These are phyloP conservation scores for Colletotrichum tropicicola DNA, from an alignment of 2,329 filamentous ascomycete genomes.

Conservation along the genomic window DNA sequence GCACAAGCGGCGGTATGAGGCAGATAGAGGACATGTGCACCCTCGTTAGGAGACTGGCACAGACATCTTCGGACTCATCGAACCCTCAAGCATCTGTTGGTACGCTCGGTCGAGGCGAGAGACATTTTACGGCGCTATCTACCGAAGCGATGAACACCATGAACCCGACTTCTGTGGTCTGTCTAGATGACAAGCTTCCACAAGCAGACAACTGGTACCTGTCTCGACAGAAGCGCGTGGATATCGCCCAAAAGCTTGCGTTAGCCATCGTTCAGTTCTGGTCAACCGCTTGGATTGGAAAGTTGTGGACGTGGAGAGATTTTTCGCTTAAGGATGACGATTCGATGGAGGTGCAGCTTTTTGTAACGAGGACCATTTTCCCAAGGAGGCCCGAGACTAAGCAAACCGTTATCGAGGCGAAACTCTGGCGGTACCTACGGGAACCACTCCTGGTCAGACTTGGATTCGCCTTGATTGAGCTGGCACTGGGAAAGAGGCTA, in stretches of 20 bases:
- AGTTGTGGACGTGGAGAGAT: conserved; percentile 7
- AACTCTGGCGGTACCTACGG: neutral
- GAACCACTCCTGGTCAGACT: conserved; percentile 12
- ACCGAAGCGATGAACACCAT: neutral
- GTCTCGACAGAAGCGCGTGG: neutral
- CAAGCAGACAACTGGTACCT: neutral
- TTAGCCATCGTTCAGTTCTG: conserved; percentile 9
- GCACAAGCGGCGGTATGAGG: neutral
- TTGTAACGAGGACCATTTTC: neutral
- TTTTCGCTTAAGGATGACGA: conserved; percentile 1
- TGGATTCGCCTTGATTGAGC: conserved; percentile 9
- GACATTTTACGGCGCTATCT: neutral
- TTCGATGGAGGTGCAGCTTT: neutral
- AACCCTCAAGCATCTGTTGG: neutral
- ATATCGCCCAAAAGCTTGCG: conserved; percentile 11
- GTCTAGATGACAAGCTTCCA: neutral
- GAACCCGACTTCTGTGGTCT: neutral
- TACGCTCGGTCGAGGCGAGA: neutral
- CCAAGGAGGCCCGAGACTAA: neutral
- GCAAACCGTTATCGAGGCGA: neutral
- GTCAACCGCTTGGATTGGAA: conserved; percentile 9
- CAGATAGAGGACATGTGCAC: neutral
- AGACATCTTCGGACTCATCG: neutral
- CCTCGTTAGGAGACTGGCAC: neutral
- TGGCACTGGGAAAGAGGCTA: conserved; percentile 1